phyloP scores from a whole-genome alignment of 495 filamentous ascomycete genomes.

The Melanomma pulvis-pyrius region DNA sequence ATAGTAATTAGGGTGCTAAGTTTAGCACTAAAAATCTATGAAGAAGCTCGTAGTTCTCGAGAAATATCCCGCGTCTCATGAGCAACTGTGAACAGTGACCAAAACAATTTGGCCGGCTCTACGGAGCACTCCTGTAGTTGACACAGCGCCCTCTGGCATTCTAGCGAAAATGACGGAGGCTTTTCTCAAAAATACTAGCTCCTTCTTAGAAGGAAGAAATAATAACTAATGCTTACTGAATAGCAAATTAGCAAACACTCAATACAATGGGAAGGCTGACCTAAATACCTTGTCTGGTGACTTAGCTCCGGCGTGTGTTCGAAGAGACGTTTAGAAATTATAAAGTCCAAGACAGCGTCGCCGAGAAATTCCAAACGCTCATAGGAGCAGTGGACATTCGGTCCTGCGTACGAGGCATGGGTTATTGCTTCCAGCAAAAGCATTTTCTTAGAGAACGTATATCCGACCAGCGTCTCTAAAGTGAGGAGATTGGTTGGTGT shows the following conservation, averaged over 20 bases:
- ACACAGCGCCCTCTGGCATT: no score
- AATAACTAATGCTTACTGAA: neutral
- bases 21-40: no score
- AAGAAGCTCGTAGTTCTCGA: no score
- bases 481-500: conserved; percentile 40
- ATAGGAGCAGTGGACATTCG: conserved; percentile 61
- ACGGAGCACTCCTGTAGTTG: no score
- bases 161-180: no score
- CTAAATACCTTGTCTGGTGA: conserved; percentile 53
- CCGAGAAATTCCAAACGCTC: conserved; percentile 91
- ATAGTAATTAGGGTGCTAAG: no score
- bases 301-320: conserved; percentile 50
- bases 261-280: neutral
- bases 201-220: no score
- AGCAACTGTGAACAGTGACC: no score
- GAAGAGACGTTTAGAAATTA: conserved; percentile 64
- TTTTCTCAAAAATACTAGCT: no score
- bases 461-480: conserved; percentile 65
- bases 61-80: no score
- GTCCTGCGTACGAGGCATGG: conserved; percentile 67
- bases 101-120: no score
- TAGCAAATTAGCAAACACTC: neutral
- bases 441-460: conserved; percentile 69
- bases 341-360: conserved; percentile 80
- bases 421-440: conserved; percentile 86